Percentiles rank a stretch among this genome's conserved stretches.
Evolutionary conservation across 768 basidiomycete species (phyloP).

Genomic region (Serpula lacrymans): DNA sequence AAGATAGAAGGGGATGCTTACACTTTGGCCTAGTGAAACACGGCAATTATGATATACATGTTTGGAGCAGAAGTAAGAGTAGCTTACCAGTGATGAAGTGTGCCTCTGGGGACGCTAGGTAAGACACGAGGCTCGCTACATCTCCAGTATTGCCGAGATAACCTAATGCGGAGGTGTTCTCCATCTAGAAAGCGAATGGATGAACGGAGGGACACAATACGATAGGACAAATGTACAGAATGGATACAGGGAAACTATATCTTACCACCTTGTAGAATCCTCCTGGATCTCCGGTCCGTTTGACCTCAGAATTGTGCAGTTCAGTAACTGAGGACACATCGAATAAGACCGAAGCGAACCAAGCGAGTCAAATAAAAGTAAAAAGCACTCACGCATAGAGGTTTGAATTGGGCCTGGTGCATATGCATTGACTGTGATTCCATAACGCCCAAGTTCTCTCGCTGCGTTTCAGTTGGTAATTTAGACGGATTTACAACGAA

Average conservation of each 20-base stretch:
- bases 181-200: conserved; percentile 8
- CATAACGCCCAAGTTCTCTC: conserved; percentile 23
- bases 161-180: conserved; percentile 14
- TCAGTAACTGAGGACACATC: conserved; percentile 10
- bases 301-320: conserved; percentile 11
- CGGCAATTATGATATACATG: not conserved
- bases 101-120: conserved; percentile 31
- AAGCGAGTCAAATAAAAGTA: too few relatives aligned
- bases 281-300: conserved; percentile 10
- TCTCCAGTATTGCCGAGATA: conserved; percentile 25
- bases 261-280: conserved; percentile 13
- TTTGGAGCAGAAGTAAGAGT: not conserved
- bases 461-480: too few relatives aligned
- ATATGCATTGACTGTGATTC: conserved; percentile 34
- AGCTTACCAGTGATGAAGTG: conserved; percentile 32
- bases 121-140: conserved; percentile 35
- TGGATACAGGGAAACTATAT: too few relatives aligned
- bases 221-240: too few relatives aligned
- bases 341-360: not conserved
- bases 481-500: too few relatives aligned
- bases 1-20: conserved; percentile 7
- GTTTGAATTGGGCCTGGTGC: conserved; percentile 30
- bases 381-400: conserved; percentile 20
- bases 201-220: not conserved
- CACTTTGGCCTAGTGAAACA: conserved; percentile 21